These are phyloP conservation scores for Cercophora samala DNA, from an alignment of 495 filamentous ascomycete species.

Conservation along the genomic window DNA sequence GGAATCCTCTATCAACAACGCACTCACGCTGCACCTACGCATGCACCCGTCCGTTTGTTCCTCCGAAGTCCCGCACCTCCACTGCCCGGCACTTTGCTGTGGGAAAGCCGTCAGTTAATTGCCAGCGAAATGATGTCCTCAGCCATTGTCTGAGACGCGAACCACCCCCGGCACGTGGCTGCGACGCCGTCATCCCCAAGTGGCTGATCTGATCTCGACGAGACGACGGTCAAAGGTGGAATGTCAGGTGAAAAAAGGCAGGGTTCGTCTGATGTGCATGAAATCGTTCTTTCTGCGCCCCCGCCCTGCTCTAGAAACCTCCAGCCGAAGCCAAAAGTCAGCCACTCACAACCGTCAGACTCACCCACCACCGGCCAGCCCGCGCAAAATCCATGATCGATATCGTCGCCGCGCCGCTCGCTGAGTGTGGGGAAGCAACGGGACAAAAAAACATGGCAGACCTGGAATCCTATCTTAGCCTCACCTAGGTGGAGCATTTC, in stretches of 20 bases:
- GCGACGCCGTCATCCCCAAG: constrained; percentile 15
- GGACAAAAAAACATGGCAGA: constrained; percentile 2
- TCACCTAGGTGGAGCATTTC: constrained; percentile 2
- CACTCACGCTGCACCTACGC: not conserved
- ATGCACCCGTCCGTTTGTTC: constrained; percentile 4
- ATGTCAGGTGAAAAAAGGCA: constrained; percentile 9
- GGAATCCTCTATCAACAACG: not conserved
- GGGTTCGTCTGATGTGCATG: constrained; percentile 19
- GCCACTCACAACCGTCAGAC: constrained; percentile 1
- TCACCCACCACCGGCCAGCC: constrained; percentile 21
- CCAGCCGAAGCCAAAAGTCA: constrained; percentile 11
- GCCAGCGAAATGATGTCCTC: constrained; percentile 12
- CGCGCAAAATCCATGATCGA: not conserved
- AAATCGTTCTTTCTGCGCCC: constrained; percentile 15
- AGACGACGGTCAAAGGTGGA: constrained; percentile 16
- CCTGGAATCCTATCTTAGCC: not conserved
- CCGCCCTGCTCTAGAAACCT: constrained; percentile 16
- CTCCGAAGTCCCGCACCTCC: constrained; percentile 9
- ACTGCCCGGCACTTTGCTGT: constrained; percentile 16
- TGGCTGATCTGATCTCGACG: constrained; percentile 9
- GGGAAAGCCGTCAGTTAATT: constrained; percentile 17
- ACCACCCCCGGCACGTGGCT: constrained; percentile 16
- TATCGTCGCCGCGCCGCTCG: not conserved
- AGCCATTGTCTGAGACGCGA: constrained; percentile 5
- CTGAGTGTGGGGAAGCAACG: constrained; percentile 13